Evolutionary conservation across 305 asterid species (phyloP), one percentile per base, ranked within the genome.

Genomic region (Stenogyne calaminthoides): DNA sequence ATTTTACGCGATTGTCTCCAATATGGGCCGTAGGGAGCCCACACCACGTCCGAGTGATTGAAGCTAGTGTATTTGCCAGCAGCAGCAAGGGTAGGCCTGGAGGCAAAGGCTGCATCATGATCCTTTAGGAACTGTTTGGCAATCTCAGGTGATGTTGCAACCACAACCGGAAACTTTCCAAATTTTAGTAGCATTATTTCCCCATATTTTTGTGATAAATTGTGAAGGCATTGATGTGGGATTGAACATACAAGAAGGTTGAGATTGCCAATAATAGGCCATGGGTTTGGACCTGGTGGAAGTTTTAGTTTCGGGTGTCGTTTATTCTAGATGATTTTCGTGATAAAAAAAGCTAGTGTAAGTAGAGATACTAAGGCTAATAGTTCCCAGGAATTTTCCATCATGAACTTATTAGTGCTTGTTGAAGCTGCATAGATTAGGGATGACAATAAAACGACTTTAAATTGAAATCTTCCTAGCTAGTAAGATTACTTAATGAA

Each of bases 91-190:
- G 77, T 18, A 2, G 86, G 87, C 72, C 89, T 67, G 0, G 87
- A 83, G 54, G 88, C 80, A 12, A 87, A 84, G 0, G 52, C 64
- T 0, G 70, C 46, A 47, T 83, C 89, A n/a, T 83, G 84, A n/a
- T 32, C 44, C 46, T 56, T 77, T 37, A 84, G 20, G 61, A 87
- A 77, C 37, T 81, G 82, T 72, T 78, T 67, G 19, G 88, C 92
- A 84, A 80, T 80, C 36, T 83, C 82, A 0, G 87, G 86, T 4
- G 87, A 84, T 2, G 87, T 82, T 10, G 87, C 87, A 9, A 86
- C 67, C 0, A 82, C 64, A 12, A 82, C 77, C 0, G 84, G 85
- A 15, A 58, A 71, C 18, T 76, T 69, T 1, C 88, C 87, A 14
- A 78, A 78, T 20, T 70, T 78, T 0, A 84, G 78, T 15, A 22